These are phyloP conservation scores for Russula virescens DNA, from an alignment of 768 basidiomycete genomes.

Conservation along the genomic window DNA sequence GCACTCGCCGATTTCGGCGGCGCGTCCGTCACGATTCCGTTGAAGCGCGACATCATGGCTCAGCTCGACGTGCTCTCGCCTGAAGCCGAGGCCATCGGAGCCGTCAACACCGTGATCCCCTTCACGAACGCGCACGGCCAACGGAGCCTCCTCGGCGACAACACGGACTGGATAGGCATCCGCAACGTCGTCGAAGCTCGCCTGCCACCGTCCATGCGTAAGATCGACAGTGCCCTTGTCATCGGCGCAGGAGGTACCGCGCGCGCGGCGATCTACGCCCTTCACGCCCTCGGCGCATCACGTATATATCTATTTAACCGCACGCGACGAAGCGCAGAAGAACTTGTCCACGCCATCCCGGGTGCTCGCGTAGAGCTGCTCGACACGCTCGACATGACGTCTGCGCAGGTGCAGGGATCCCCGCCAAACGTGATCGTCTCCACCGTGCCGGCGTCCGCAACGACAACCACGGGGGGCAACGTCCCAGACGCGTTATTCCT, in stretches of 20 bases:
- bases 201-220: constrained; percentile 35
- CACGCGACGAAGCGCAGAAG: constrained; percentile 66
- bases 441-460: constrained; percentile 74
- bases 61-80: constrained; percentile 74
- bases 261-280: constrained; percentile 89
- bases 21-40: constrained; percentile 94
- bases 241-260: constrained; percentile 95
- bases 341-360: constrained; percentile 64
- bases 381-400: constrained; percentile 51
- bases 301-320: constrained; percentile 87
- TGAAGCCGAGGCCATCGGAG: constrained; percentile 82
- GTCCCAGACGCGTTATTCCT: constrained; percentile 41
- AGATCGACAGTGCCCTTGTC: constrained; percentile 58
- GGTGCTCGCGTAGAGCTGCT: constrained; percentile 54
- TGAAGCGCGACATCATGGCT: constrained; percentile 86
- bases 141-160: constrained; percentile 74
- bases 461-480: constrained; percentile 37
- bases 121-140: constrained; percentile 36
- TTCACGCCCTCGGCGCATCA: constrained; percentile 60
- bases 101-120: constrained; percentile 90
- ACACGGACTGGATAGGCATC: constrained; percentile 95
- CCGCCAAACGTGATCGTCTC: constrained; percentile 76
- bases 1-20: constrained; percentile 77
- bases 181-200: constrained; percentile 45
- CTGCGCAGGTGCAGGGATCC: constrained; percentile 32